Evolutionary conservation across 495 filamentous ascomycete genomes (phyloP), one percentile per base, ranked within the genome.

Genomic region (Penicillium mononematosum): DNA sequence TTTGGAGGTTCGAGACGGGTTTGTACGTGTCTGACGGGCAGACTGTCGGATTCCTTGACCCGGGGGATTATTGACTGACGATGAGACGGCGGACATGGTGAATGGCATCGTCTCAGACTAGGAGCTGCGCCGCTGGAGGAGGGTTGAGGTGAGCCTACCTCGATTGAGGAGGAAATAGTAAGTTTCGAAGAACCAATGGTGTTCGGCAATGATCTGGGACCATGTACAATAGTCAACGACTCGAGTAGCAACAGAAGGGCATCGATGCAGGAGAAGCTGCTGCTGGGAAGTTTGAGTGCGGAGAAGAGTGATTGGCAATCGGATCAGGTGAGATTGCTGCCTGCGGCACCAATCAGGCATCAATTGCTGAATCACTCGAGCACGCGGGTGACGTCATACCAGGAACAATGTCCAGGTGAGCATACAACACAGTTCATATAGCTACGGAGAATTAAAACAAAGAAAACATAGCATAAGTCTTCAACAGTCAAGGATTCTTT

Each of bases 21-120:
- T 87, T 43, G 83, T 83, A 31, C 85, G 82, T 50, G 81, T 84
- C 58, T 84, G 81, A 48, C 84, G 81, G 27, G 78, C 69, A 19
- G 83, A 81, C 62, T 83, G 82, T 29, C 82, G 79, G 50, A 75
- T 63, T 47, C 61, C 69, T 49, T 64, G 63, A 49, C 62, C 65
- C 58, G 73, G 69, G 45, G 69, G 59, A 56, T 74, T 75, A 27
- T 67, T 41, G 58, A 61, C 56, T 31, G 70, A 64, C 43, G 71
- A 62, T 16, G 70, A 49, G 48, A 70, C 58, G 55, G 70, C 58
- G 45, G 74, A 72, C 67, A 70, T 75, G 59, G 61, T 36, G 53
- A 56, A 66, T 44, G 50, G 34, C 36, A 34, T 46, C 53, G 58
- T 65, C 59, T 67, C n/a, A 56, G 59, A 55, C 56, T 48, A 57